phyloP scores from a whole-genome alignment of 2,329 filamentous ascomycete species.

The Diatrype stigma region DNA sequence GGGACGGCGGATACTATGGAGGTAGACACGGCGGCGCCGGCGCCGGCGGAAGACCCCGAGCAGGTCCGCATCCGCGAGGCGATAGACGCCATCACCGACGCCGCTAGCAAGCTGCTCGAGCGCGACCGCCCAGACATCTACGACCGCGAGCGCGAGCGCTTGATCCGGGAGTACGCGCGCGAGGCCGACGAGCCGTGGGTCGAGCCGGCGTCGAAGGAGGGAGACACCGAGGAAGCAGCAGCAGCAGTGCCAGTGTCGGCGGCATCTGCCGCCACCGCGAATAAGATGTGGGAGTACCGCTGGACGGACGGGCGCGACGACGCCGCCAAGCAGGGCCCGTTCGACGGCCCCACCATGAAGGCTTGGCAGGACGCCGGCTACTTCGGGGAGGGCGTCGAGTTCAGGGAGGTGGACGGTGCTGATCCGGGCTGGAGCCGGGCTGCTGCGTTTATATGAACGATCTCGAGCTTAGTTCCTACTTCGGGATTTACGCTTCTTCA shows the following conservation, averaged over 20 bases:
- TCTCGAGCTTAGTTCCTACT: too few species aligned
- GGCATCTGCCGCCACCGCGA: constrained; percentile 15
- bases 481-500: too few species aligned
- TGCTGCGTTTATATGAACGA: constrained; percentile 50
- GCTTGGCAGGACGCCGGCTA: constrained; percentile 91
- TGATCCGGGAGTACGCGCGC: constrained; percentile 76
- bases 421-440: constrained; percentile 52
- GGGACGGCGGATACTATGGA: constrained; percentile 61
- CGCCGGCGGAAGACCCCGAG: constrained; percentile 58
- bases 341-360: constrained; percentile 78
- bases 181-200: constrained; percentile 87
- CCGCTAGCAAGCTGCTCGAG: constrained; percentile 80
- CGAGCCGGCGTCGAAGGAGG: constrained; percentile 34
- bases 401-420: constrained; percentile 52
- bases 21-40: constrained; percentile 49
- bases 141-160: constrained; percentile 76
- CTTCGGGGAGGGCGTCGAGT: constrained; percentile 86
- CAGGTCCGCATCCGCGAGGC: constrained; percentile 66
- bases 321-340: constrained; percentile 77
- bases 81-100: constrained; percentile 81
- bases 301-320: constrained; percentile 88
- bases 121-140: constrained; percentile 88
- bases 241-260: constrained; percentile 3
- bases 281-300: constrained; percentile 82
- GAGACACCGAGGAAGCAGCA: constrained; percentile 12